Base-by-base conservation (phyloP, 2,329 filamentous ascomycete species). In the Pseudopithomyces chartarum region DNA sequence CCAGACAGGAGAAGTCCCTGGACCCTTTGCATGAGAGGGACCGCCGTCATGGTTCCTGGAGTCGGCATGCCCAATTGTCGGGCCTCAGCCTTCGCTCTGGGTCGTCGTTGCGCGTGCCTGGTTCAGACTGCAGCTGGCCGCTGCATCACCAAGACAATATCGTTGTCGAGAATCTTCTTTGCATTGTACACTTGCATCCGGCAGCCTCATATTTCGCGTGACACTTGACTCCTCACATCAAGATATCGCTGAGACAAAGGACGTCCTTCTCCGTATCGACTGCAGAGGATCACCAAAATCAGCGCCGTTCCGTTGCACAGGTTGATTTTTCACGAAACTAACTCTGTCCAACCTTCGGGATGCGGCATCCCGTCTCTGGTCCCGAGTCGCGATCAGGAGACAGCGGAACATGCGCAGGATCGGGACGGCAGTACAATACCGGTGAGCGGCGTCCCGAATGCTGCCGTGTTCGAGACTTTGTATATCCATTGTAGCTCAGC, bases 31-130 rank as follows among this genome's bases (percentile, higher is more conserved):
- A 64, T 46, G 44, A 26, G 42, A 56, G 52, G 47, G 53, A 49
- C 66, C 66, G 57, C 49, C 29, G 59, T 51, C 36, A 58, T 56
- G 66, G 65, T 58, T 33, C 38, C 22, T 47, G 63, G 62, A 22
- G 47, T 49, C 52, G 53, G 49, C 23, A 52, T 62, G 59, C 61
- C 57, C 58, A 17, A 43, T 19, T 33, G 38, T 55, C 48, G 55
- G 55, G 57, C 57, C 58, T 57, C 39, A 56, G 54, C 19, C 23
- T 45, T 60, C 58, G 48, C 55, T 56, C 51, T 54, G 55, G 57
- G 19, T 38, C 43, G 46, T 52, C 43, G 50, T 39, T 57, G 47
- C 61, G 56, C 57, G 63, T 57, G 60, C 59, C 53, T 52, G 45
- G 33, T 40, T 36, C 53, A 36, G 33, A 19, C 19, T 43, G 38